These are phyloP conservation scores for Dioscorea cayenensis DNA, from an alignment of 116 monocot genomes.

Conservation along the genomic window DNA sequence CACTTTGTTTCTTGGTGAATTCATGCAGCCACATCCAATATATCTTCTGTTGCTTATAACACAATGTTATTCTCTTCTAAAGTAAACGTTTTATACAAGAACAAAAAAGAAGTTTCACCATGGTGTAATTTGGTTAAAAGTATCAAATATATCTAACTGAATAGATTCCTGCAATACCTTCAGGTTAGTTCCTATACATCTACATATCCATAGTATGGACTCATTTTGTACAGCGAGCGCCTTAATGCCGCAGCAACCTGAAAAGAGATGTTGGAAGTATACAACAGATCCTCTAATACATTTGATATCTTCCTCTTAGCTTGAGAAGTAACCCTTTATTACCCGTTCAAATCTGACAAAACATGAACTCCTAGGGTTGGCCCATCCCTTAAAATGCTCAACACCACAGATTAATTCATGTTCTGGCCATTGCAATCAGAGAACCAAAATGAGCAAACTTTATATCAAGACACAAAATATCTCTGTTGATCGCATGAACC, in stretches of 20 bases:
- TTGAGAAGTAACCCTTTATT: conserved; percentile 34
- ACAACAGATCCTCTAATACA: conserved; percentile 56
- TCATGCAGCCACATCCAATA: no score
- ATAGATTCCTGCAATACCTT: background rate
- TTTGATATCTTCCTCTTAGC: conserved; percentile 49
- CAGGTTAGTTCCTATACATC: background rate
- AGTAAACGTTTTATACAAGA: background rate
- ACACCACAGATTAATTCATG: no score
- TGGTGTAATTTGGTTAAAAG: background rate
- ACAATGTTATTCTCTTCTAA: no score
- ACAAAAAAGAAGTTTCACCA: background rate
- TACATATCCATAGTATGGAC: background rate
- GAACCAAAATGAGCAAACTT: no score
- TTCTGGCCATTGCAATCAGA: no score
- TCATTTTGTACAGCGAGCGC: conserved; percentile 11
- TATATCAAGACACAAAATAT: no score
- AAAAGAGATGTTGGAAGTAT: conserved; percentile 71
- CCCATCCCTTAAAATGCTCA: no score
- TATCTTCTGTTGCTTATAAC: no score
- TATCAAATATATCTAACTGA: background rate
- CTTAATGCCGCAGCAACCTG: conserved; percentile 61
- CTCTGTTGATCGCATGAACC: no score
- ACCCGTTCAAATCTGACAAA: no score
- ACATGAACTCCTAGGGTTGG: no score
- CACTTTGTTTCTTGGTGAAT: no score